A percentile compares a stretch with the other conserved stretches of the same genome.
Evolutionary conservation across 495 filamentous ascomycete species (phyloP).

Genomic region (Penicillium verhagenii): DNA sequence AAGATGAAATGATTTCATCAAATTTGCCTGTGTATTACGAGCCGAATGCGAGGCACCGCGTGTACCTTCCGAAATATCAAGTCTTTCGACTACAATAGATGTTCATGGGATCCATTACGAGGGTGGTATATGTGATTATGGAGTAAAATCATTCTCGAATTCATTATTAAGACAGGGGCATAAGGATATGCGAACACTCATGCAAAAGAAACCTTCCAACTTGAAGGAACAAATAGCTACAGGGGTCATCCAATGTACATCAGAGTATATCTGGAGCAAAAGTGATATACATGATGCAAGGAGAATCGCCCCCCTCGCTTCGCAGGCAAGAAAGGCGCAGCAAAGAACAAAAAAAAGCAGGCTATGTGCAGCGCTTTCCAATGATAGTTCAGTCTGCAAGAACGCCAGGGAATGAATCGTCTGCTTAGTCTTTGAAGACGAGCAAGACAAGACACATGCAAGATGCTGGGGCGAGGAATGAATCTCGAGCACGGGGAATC

Average conservation of each 20-base stretch:
- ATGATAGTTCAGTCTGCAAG: constrained; percentile 21
- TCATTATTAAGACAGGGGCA: constrained; percentile 26
- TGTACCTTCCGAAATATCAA: too few species aligned
- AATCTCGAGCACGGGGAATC: constrained; percentile 13
- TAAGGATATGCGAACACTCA: constrained; percentile 5
- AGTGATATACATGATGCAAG: constrained; percentile 32
- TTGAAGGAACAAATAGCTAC: constrained; percentile 5
- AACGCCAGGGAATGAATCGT: constrained; percentile 18
- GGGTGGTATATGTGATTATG: too few species aligned
- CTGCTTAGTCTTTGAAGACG: constrained; percentile 1
- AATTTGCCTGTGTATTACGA: too few species aligned
- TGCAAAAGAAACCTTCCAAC: constrained; percentile 10
- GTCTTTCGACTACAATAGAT: too few species aligned
- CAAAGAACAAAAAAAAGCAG: constrained; percentile 24
- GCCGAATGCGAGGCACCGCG: too few species aligned
- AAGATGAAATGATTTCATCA: too few species aligned
- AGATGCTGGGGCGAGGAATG: constrained; percentile 19
- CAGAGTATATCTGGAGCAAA: constrained; percentile 12
- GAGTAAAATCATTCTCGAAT: too few species aligned
- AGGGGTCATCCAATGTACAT: constrained; percentile 4
- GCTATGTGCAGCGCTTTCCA: constrained; percentile 27
- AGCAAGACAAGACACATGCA: constrained; percentile 23
- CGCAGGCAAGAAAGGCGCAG: constrained; percentile 14
- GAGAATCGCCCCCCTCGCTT: constrained; percentile 23
- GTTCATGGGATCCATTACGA: too few species aligned